phyloP scores from a whole-genome alignment of 2,329 filamentous ascomycete genomes.

The Cladosporium sp. region DNA sequence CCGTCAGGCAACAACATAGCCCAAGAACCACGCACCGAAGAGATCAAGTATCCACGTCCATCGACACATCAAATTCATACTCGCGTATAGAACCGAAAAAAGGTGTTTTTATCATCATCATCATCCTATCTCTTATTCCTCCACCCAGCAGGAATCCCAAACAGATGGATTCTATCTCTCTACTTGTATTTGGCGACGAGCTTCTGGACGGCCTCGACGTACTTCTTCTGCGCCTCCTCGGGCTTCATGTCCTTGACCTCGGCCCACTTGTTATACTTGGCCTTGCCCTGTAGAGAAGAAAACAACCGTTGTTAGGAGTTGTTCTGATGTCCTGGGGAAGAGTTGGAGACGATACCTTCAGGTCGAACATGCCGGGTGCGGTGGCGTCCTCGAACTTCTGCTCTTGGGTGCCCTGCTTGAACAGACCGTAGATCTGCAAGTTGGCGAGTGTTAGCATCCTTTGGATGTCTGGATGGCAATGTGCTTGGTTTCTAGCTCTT shows the following conservation, averaged over 20 bases:
- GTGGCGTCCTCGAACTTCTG: slow-evolving; percentile 35
- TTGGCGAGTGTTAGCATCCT: too few relatives aligned
- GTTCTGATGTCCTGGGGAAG: too few relatives aligned
- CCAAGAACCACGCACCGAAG: too few relatives aligned
- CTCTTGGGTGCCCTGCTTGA: slow-evolving; percentile 42
- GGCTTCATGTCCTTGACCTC: slow-evolving; percentile 60
- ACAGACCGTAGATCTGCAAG: slow-evolving; percentile 52
- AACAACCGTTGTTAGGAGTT: too few relatives aligned
- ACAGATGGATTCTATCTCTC: too few relatives aligned
- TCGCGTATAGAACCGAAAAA: too few relatives aligned
- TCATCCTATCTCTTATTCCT: too few relatives aligned
- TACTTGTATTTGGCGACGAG: slow-evolving; percentile 60
- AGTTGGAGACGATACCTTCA: slow-evolving; percentile 58
- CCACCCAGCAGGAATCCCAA: not conserved
- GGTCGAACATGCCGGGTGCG: slow-evolving; percentile 64
- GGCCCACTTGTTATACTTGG: slow-evolving; percentile 76
- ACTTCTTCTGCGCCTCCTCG: slow-evolving; percentile 69
- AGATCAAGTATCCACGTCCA: too few relatives aligned
- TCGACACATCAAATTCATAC: too few relatives aligned
- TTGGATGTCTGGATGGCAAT: too few relatives aligned
- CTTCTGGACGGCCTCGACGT: slow-evolving; percentile 67
- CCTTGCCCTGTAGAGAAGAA: slow-evolving; percentile 48
- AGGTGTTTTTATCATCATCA: not conserved
- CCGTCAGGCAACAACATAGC: too few relatives aligned
- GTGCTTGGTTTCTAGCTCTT: too few relatives aligned